Conservation (phyloP, 768 basidiomycete species). For the Rhizopogon vesiculosus region DNA sequence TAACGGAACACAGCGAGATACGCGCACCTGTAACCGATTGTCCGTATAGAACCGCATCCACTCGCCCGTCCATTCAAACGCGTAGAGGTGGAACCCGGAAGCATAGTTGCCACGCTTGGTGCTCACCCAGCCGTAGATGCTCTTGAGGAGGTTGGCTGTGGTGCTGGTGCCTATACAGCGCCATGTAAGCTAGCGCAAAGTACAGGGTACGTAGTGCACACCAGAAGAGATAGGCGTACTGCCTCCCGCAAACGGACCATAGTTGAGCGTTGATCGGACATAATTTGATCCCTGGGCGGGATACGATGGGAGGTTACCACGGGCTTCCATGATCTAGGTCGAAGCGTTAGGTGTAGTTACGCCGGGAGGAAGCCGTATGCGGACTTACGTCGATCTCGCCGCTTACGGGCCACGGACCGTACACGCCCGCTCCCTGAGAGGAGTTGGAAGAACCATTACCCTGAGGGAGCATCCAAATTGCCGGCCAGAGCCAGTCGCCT, state of each 20-base stretch:
- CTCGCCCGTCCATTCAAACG: slow-evolving; percentile 54
- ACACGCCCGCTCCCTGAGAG: slow-evolving; percentile 16
- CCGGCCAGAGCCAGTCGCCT: slow-evolving; percentile 38
- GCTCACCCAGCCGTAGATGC: slow-evolving; percentile 31
- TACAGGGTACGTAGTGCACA: slow-evolving; percentile 4
- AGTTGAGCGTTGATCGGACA: slow-evolving; percentile 59
- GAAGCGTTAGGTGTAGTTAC: background rate
- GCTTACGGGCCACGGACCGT: slow-evolving; percentile 42
- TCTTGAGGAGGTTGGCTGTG: slow-evolving; percentile 24
- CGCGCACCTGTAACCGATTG: slow-evolving; percentile 30
- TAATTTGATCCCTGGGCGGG: slow-evolving; percentile 40
- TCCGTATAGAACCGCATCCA: slow-evolving; percentile 56
- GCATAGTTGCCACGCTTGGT: slow-evolving; percentile 42
- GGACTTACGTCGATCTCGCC: slow-evolving; percentile 58
- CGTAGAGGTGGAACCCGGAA: slow-evolving; percentile 47
- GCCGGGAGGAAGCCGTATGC: background rate
- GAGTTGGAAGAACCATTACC: slow-evolving; percentile 14
- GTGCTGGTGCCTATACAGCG: background rate
- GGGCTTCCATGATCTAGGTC: slow-evolving; percentile 49
- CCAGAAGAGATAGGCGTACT: slow-evolving; percentile 26
- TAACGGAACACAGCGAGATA: background rate
- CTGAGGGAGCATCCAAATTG: slow-evolving; percentile 28
- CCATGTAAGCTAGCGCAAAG: too few relatives aligned
- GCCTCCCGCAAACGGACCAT: slow-evolving; percentile 47
- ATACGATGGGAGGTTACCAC: slow-evolving; percentile 42